Evolutionary conservation across 345 rosid genomes (phyloP).

Genomic region (Kernera saxatilis): DNA sequence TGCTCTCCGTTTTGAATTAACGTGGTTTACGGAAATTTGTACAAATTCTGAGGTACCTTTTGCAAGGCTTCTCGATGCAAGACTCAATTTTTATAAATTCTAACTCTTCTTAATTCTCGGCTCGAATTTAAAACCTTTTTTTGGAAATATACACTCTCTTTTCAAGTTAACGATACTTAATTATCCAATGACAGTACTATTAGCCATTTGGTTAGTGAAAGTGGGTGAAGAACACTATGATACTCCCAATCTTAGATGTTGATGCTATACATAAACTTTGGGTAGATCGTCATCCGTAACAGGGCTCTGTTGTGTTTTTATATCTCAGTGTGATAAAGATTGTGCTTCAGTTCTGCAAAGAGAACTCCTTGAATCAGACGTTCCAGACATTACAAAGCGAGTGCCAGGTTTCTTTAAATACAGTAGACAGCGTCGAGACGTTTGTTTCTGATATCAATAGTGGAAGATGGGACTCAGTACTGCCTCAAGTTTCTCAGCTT

Average conservation of each 20-base stretch:
- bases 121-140: neutral
- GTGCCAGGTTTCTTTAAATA: constrained; percentile 91
- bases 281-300: neutral
- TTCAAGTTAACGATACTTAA: neutral
- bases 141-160: neutral
- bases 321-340: constrained; percentile 82
- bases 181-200: neutral
- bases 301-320: neutral
- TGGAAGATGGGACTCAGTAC: constrained; percentile 83
- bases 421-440: constrained; percentile 91
- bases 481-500: constrained; percentile 95
- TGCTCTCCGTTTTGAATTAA: too few relatives aligned
- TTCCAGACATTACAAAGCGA: constrained; percentile 91
- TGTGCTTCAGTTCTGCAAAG: constrained; percentile 97
- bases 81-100: too few relatives aligned
- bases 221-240: neutral
- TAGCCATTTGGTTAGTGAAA: neutral
- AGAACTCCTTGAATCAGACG: constrained; percentile 86
- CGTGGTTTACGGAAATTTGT: too few relatives aligned
- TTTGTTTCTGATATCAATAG: constrained; percentile 82
- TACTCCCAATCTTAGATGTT: neutral
- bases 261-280: neutral
- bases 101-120: neutral
- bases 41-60: too few relatives aligned
- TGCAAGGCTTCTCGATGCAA: too few relatives aligned